Evolutionary conservation across 2,329 filamentous ascomycete species (phyloP).

Genomic region (Alternaria viburni): DNA sequence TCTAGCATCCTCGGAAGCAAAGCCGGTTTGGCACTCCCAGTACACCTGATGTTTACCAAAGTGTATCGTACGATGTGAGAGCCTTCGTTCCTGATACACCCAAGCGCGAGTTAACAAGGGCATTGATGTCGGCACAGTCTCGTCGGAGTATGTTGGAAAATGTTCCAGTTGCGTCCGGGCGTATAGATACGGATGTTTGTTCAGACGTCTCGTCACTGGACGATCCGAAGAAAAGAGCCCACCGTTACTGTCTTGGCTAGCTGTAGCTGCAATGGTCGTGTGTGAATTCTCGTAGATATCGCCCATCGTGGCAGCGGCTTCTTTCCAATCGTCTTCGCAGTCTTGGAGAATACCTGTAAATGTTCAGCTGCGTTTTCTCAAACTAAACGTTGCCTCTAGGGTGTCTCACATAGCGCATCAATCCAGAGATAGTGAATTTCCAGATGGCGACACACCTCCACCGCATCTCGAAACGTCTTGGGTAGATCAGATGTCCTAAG

Average conservation of each 20-base stretch:
- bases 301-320: neutral
- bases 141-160: too few relatives aligned
- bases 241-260: neutral
- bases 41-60: neutral
- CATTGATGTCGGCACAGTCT: neutral
- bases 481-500: neutral
- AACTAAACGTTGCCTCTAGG: too few relatives aligned
- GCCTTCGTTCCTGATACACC: neutral
- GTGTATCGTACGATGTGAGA: neutral
- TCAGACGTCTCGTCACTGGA: neutral
- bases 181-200: neutral
- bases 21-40: neutral
- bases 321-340: neutral
- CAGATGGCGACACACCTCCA: neutral
- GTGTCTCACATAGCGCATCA: neutral
- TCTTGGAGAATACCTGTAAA: neutral
- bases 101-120: neutral
- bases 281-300: neutral
- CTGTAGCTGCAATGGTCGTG: neutral
- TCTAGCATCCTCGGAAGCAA: neutral
- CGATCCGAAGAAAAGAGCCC: neutral
- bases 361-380: too few relatives aligned
- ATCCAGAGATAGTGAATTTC: neutral
- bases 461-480: neutral
- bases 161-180: neutral